A percentile compares a stretch with the other conserved stretches of the same genome.
Evolutionary conservation across 805 yeast genomes (phyloP).

Genomic region (Yamadazyma tumulicola): DNA sequence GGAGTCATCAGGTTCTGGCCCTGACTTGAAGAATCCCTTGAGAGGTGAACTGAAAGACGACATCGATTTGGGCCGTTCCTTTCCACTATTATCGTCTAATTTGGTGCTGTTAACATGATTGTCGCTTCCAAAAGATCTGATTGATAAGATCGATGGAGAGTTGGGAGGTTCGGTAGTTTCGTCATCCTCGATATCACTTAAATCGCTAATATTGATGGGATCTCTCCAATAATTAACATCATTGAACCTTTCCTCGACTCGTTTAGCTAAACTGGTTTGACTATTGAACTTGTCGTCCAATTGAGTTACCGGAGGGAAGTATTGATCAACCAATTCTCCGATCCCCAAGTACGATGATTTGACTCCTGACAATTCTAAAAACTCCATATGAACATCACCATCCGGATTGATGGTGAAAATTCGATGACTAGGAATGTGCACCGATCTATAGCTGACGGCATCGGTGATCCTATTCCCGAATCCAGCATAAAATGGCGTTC

Average conservation of each 20-base stretch:
- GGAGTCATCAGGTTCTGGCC: slow-evolving; percentile 19
- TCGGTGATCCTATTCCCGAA: slow-evolving; percentile 97
- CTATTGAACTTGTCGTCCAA: slow-evolving; percentile 17
- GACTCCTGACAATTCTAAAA: slow-evolving; percentile 90
- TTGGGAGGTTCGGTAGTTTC: slow-evolving; percentile 16
- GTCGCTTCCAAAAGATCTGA: slow-evolving; percentile 13
- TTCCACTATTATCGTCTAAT: slow-evolving; percentile 4
- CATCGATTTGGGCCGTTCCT: slow-evolving; percentile 31
- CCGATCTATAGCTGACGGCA: slow-evolving; percentile 90
- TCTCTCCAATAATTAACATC: slow-evolving; percentile 94
- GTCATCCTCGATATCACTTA: slow-evolving; percentile 47
- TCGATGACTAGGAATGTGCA: slow-evolving; percentile 89
- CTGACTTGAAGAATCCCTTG: slow-evolving; percentile 38
- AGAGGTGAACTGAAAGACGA: slow-evolving; percentile 39
- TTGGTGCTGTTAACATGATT: slow-evolving; percentile 8
- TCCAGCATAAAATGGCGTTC: slow-evolving; percentile 93
- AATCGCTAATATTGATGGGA: slow-evolving; percentile 64
- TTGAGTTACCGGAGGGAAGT: slow-evolving; percentile 74
- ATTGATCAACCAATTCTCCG: slow-evolving; percentile 93
- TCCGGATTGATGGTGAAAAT: slow-evolving; percentile 94
- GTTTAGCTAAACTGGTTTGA: slow-evolving; percentile 14
- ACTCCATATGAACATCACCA: slow-evolving; percentile 97
- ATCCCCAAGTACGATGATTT: slow-evolving; percentile 83
- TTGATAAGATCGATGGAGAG: slow-evolving; percentile 16
- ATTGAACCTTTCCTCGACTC: slow-evolving; percentile 59